phyloP scores from a whole-genome alignment of 257 asterid genomes.

The Rhazya stricta region DNA sequence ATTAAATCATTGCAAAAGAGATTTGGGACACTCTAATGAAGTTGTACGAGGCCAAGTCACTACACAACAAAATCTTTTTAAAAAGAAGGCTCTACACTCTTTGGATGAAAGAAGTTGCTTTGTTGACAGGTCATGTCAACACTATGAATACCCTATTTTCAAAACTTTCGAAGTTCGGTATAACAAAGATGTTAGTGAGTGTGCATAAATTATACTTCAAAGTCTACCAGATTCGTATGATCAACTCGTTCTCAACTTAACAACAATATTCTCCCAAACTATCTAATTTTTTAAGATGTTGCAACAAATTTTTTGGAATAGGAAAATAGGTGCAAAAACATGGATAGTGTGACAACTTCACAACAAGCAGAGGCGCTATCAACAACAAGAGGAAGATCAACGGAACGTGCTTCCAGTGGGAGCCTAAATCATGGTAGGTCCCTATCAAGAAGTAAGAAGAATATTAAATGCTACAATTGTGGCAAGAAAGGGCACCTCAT shows the following conservation, averaged over 20 bases:
- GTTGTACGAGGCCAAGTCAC: conserved; percentile 8
- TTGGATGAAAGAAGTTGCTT: too few species aligned
- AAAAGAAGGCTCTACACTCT: too few species aligned
- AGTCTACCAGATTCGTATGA: conserved; percentile 5
- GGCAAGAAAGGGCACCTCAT: neutral
- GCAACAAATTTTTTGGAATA: neutral
- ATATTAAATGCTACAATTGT: neutral
- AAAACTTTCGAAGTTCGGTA: neutral
- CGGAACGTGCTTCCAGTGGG: too few species aligned
- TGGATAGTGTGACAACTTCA: too few species aligned
- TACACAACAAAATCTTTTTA: conserved; percentile 3
- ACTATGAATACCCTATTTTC: neutral
- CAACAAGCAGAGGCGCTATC: too few species aligned
- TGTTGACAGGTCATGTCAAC: neutral
- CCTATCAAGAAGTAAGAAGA: neutral
- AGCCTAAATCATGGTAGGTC: neutral
- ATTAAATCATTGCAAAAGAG: neutral
- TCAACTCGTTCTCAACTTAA: conserved; percentile 2
- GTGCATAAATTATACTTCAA: neutral
- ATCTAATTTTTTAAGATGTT: neutral
- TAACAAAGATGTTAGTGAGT: neutral
- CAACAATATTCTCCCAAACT: neutral
- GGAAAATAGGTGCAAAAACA: neutral
- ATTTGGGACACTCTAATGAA: neutral
- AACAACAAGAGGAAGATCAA: too few species aligned